Base-by-base conservation (phyloP, 1,284 basidiomycete species). In the Sparassis latifolia region DNA sequence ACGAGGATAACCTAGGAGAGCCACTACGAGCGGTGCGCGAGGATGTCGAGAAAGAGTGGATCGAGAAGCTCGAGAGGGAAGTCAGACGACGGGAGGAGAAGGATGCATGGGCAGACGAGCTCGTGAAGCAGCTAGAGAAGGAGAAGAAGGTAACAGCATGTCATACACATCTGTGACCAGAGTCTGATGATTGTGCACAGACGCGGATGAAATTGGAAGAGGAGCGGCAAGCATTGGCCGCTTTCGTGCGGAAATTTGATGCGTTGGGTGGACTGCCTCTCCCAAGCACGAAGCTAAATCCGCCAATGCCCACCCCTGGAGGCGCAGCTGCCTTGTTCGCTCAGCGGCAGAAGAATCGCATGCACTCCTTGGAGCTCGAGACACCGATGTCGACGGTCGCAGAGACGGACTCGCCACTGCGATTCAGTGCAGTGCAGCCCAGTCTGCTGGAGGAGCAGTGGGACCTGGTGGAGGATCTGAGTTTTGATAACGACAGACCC, bases 31-130 rank as follows among this genome's bases (percentile, higher is more conserved):
- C 82, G 43, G 83, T 89, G 2, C 75, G 82, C 40, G 89, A 91
- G 63, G 88, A 92, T 50, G 85, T 92, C 3, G 89, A 92, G 69
- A 79, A 73, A 55, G 89, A 94, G 63, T 93, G 86, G 84, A 61
- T 68, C 5, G 73, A 53, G 2, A 82, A 79, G 64, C 64, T 92
- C 0, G 79, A 82, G 33, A 76, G 74, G 30, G 80, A 91, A 62
- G 69, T 74, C 50, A 74, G 69, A 58, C 73, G 73, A 56, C 64
- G 81, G 27, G 80, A 84, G 62, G 84, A 86, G 65, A 82, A 80
- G 62, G 79, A 85, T 55, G 74, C 67, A 28, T 89, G 86, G 84
- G 82, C 84, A 2, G 73, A 76, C 20, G 86, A 89, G 61, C 67
- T 89, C 4, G 80, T 85, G 38, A 80, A 75, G 55, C 78, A 84